Percentiles rank a stretch among this genome's conserved stretches.
These are phyloP conservation scores for Gnetum montanum DNA, from an alignment of 75 land plant species.

Conservation along the genomic window DNA sequence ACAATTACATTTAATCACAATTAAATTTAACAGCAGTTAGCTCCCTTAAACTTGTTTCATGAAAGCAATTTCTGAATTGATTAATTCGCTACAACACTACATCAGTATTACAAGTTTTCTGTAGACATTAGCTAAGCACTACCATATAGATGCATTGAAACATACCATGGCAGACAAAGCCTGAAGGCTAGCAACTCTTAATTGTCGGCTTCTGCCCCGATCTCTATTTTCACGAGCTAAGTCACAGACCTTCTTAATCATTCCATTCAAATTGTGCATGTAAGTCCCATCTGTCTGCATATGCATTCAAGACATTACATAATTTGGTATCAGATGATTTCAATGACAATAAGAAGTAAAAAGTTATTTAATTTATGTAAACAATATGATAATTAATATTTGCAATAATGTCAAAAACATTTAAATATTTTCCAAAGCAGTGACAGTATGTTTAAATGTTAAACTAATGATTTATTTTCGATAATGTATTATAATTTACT, in stretches of 20 bases:
- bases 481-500: too few relatives aligned
- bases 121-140: background rate
- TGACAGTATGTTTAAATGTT: too few relatives aligned
- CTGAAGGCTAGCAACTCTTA: slow-evolving; percentile 67
- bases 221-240: slow-evolving; percentile 57
- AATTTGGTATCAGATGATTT: background rate
- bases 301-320: slow-evolving; percentile 4
- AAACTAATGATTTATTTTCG: too few relatives aligned
- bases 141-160: background rate
- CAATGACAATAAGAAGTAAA: background rate
- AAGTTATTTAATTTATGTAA: background rate
- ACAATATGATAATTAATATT: background rate
- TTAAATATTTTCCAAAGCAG: too few relatives aligned
- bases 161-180: slow-evolving; percentile 67
- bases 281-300: slow-evolving; percentile 66
- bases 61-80: background rate
- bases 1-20: background rate
- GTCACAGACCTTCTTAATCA: slow-evolving; percentile 64
- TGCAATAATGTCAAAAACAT: background rate
- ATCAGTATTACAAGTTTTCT: background rate
- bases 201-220: slow-evolving; percentile 22
- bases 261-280: slow-evolving; percentile 79
- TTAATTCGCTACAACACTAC: background rate
- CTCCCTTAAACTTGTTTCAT: background rate
- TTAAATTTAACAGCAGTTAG: background rate